phyloP scores from a whole-genome alignment of 2,329 filamentous ascomycete genomes.

The Cadophora gregata region DNA sequence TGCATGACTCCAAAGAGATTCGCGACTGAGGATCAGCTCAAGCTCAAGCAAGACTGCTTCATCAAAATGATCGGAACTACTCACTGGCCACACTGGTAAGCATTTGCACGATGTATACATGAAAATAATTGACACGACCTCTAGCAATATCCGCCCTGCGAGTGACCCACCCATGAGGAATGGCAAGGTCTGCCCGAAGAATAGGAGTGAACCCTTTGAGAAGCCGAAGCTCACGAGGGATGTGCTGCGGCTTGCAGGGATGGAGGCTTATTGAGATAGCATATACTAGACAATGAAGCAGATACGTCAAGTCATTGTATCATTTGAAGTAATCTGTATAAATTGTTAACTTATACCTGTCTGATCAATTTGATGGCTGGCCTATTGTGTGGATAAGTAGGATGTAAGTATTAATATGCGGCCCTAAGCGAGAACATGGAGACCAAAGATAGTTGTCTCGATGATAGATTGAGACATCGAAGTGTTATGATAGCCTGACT shows the following conservation, averaged over 20 bases:
- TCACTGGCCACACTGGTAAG: constrained; percentile 20
- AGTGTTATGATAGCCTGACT: no score
- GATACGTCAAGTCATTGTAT: no score
- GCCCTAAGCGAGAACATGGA: no score
- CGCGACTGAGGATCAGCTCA: constrained; percentile 15
- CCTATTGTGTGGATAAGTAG: no score
- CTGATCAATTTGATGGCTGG: no score
- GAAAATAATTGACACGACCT: background rate
- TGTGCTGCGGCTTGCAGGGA: constrained; percentile 19
- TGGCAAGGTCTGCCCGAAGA: constrained; percentile 14
- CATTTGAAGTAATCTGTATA: no score
- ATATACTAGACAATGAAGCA: no score
- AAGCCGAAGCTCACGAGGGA: constrained; percentile 10
- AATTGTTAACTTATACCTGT: no score
- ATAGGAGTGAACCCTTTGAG: constrained; percentile 21
- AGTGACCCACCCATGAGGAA: constrained; percentile 11
- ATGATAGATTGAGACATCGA: no score
- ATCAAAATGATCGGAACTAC: constrained; percentile 19
- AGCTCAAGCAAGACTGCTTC: constrained; percentile 22
- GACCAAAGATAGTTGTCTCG: no score
- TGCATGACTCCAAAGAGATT: constrained; percentile 23
- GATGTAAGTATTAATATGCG: no score
- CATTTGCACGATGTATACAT: no score
- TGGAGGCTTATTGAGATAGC: background rate
- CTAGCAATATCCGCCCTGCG: constrained; percentile 7